phyloP scores from a whole-genome alignment of 192 early-diverging fungal species.

The Jimgerdemannia lactiflua region DNA sequence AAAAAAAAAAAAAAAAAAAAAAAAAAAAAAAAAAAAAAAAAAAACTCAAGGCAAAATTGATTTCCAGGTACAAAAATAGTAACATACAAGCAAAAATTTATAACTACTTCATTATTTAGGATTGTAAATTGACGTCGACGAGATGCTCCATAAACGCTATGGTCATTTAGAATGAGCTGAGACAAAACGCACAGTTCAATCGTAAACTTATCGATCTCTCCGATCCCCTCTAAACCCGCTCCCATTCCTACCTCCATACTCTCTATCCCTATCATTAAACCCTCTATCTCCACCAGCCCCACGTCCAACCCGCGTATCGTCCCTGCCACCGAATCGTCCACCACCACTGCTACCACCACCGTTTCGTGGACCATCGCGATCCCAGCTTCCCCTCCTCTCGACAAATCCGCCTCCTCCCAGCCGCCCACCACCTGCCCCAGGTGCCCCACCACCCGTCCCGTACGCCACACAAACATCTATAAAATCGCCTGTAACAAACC shows the following conservation, averaged over 20 bases:
- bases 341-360: not conserved
- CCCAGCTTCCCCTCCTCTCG: not conserved
- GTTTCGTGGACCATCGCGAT: not conserved
- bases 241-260: not conserved
- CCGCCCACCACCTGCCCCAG: not conserved
- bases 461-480: constrained; percentile 34
- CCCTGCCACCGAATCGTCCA: not conserved
- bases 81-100: no score
- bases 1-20: not conserved
- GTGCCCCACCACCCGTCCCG: not conserved
- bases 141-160: no score
- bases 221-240: not conserved
- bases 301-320: not conserved
- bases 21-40: no score
- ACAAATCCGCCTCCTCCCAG: not conserved
- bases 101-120: no score
- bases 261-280: not conserved
- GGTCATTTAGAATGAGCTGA: not conserved
- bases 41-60: no score
- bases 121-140: no score
- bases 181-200: not conserved
- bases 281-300: not conserved
- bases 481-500: constrained; percentile 59
- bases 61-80: no score
- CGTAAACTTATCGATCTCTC: not conserved